Percentiles rank a stretch among this genome's conserved stretches.
These are phyloP conservation scores for Exserohilum rostratum DNA, from an alignment of 2,329 filamentous ascomycete species.

Conservation along the genomic window DNA sequence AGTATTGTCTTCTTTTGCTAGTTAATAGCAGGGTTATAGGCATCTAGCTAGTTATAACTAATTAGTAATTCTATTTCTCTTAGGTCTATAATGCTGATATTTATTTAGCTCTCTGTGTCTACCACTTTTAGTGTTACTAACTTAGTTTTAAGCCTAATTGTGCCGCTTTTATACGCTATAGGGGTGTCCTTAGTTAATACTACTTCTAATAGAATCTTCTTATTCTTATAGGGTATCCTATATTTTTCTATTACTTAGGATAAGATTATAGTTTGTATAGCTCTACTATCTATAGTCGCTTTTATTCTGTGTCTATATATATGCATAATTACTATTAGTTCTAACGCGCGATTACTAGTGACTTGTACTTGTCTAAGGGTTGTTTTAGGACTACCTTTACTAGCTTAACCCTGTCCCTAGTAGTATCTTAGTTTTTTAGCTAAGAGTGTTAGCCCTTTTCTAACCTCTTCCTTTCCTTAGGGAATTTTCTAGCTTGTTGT, in stretches of 20 bases:
- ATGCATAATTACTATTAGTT: not conserved
- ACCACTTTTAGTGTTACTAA: not conserved
- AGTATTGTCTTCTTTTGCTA: not conserved
- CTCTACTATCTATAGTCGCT: not conserved
- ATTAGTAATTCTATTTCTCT: not conserved
- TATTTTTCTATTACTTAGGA: not conserved
- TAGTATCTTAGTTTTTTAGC: constrained; percentile 1
- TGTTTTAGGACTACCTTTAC: not conserved
- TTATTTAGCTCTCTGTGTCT: not conserved
- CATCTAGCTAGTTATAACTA: not conserved
- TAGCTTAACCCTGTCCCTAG: not conserved
- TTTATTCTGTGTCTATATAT: too few relatives aligned
- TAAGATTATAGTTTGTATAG: not conserved
- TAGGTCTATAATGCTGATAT: not conserved
- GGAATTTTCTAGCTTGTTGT: too few relatives aligned
- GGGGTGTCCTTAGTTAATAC: not conserved
- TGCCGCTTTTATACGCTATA: not conserved
- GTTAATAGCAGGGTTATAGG: not conserved
- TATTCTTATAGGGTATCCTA: not conserved
- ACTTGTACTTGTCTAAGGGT: not conserved
- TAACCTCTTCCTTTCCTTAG: not conserved
- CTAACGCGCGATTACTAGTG: not conserved
- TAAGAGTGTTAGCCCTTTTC: too few relatives aligned
- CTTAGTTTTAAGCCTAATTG: not conserved
- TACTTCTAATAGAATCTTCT: not conserved